Evolutionary conservation across 2,329 filamentous ascomycete genomes (phyloP).

Genomic region (Claviceps paspali): DNA sequence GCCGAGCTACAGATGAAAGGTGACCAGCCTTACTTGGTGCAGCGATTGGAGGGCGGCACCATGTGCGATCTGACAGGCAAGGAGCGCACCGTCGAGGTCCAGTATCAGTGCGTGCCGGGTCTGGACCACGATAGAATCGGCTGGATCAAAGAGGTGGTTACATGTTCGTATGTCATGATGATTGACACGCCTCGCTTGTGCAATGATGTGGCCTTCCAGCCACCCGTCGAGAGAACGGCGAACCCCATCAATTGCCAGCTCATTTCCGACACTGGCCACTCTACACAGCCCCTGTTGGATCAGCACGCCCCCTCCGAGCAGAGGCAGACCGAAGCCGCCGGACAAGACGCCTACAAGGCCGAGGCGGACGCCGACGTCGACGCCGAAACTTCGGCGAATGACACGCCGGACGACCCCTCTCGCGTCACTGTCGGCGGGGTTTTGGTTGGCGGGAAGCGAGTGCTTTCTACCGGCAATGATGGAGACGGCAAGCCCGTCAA

Average conservation of each 20-base stretch:
- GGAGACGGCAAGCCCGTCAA: conserved; percentile 32
- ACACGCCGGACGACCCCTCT: conserved; percentile 18
- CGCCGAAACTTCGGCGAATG: no score
- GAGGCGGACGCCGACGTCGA: not conserved
- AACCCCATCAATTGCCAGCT: conserved; percentile 64
- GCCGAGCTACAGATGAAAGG: conserved; percentile 68
- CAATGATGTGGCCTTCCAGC: conserved; percentile 72
- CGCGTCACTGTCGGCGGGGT: conserved; percentile 35
- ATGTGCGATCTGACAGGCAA: conserved; percentile 74
- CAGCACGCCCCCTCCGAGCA: conserved; percentile 17
- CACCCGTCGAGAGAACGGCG: conserved; percentile 60
- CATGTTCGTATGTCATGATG: conserved; percentile 86
- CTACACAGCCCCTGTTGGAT: conserved; percentile 24
- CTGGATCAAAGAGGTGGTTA: conserved; percentile 86
- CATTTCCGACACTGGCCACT: conserved; percentile 39
- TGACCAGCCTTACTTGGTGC: conserved; percentile 73
- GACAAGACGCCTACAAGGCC: conserved; percentile 7
- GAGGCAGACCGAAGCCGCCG: conserved; percentile 12
- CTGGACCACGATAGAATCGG: conserved; percentile 60
- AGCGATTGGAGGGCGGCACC: conserved; percentile 65
- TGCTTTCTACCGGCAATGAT: conserved; percentile 29
- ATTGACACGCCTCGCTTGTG: conserved; percentile 81
- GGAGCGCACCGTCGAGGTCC: conserved; percentile 70
- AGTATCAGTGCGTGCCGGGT: conserved; percentile 65
- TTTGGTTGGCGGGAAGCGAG: conserved; percentile 33